Base-by-base conservation (phyloP, 176 grass and related monocot species). In the Chrysopogon serrulatus region DNA sequence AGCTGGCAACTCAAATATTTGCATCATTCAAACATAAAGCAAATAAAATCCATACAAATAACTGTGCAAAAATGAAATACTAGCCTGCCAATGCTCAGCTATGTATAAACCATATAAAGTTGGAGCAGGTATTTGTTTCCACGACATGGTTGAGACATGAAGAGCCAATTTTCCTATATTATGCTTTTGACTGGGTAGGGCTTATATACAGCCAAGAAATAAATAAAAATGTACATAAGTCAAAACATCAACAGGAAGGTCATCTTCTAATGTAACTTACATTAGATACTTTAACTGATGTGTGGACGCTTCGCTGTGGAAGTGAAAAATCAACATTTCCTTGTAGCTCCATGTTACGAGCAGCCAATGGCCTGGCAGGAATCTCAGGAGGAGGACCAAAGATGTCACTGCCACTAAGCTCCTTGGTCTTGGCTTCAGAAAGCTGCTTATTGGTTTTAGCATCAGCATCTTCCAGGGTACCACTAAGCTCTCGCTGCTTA, bases 381-480 rank as follows among this genome's bases (percentile, higher is more conserved):
- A 87, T 85, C 78, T 91, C 92, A 37, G 90, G 90, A 83, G 90
- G 92, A 7, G 95, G 92, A 48, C 92, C 92, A 71, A 97, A 97
- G 57, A 97, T 97, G 87, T 97, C 88, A 60, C 90, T 91, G 11
- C 95, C 95, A 0, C 47, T 84, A 21, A 94, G 95, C 77, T 97
- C 95, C 88, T 97, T 97, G 80, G 74, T 92, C 84, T 97, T 97
- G 11, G 92, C 90, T 89, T 97, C 95, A 76, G 95, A 97, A 68
- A 84, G 71, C 65, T 91, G 92, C 82, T 94, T 97, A 64, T 90
- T 97, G 35, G 44, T 89, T 83, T 94, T 92, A 49, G 80, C 80
- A 54, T 92, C 88, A 62, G 84, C 68, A 56, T 97, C 90, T 82
- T 91, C 90, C 17, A 87, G 60, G 70, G 78, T 97, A 19, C 95